Conservation (phyloP, 1,284 basidiomycete genomes). For the Sphaerobolus stellatus region DNA sequence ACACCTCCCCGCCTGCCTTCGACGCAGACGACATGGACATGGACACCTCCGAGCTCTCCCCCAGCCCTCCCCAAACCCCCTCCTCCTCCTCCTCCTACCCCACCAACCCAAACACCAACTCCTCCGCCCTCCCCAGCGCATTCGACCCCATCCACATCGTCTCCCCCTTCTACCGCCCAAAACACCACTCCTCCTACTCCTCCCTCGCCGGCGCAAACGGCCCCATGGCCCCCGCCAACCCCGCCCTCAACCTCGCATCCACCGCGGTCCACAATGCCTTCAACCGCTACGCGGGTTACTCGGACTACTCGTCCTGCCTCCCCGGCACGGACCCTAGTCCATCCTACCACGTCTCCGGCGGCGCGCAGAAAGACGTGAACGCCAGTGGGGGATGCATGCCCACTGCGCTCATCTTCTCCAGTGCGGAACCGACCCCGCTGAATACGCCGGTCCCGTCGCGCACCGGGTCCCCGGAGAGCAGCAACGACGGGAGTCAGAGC, state of each 20-base stretch:
- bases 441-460: slow-evolving; percentile 3
- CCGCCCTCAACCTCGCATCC: slow-evolving; percentile 41
- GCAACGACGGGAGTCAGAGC: not conserved
- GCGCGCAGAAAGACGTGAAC: not conserved
- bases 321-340: slow-evolving; percentile 49
- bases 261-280: slow-evolving; percentile 31
- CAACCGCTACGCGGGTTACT: slow-evolving; percentile 51
- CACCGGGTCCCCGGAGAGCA: not conserved
- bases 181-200: slow-evolving; percentile 39
- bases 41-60: slow-evolving; percentile 49
- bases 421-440: slow-evolving; percentile 35
- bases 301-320: slow-evolving; percentile 62
- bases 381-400: slow-evolving; percentile 51
- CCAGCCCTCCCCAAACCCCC: slow-evolving; percentile 46
- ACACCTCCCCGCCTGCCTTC: slow-evolving; percentile 33
- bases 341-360: not conserved
- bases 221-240: slow-evolving; percentile 50
- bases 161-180: slow-evolving; percentile 49
- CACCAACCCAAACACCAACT: slow-evolving; percentile 43
- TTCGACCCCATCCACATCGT: slow-evolving; percentile 11
- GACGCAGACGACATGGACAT: slow-evolving; percentile 79
- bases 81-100: slow-evolving; percentile 34
- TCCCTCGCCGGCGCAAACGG: slow-evolving; percentile 20
- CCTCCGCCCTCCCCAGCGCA: slow-evolving; percentile 43
- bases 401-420: slow-evolving; percentile 55